Evolutionary conservation across 768 basidiomycete species (phyloP), one percentile per base, ranked within the genome.

Genomic region (Phylloporus sp.): DNA sequence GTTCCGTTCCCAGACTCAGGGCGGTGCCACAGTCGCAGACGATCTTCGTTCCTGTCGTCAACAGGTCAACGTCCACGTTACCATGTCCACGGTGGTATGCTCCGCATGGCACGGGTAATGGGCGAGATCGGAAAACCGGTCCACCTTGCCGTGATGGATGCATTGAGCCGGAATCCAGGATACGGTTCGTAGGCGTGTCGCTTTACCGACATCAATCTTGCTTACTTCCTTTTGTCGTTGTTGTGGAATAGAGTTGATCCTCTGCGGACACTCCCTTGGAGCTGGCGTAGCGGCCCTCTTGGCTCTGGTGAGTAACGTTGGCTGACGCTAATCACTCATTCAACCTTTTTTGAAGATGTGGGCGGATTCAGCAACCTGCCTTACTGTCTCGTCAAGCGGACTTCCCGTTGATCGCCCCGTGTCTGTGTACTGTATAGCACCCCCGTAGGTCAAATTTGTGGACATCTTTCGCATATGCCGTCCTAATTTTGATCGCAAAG

Each of bases 181-280:
- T 92, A 86, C 61, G 84, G 86, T 87, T 49, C 48, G 81, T 71
- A 9, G 26, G 53, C 17, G 41, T 37, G 23, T 20, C 22, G n/a
- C 21, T 49, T 18, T 33, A 15, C 33, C 26, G 36, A 6, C 27
- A 15, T 37, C 18, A 22, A 7, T 28, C 28, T n/a, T 4, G 7
- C 21, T n/a, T 20, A 29, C 17, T 49, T 42, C 26, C 37, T 42
- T 29, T 36, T 28, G 29, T 50, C 32, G 23, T 49, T 35, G 18
- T 39, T 13, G 11, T 32, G 44, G 29, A 35, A 8, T 54, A 84
- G 82, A 86, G 48, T 69, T 92, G 21, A 78, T 90, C 11, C 67
- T 92, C 32, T 86, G 84, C 54, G 90, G 90, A 23, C 90, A 92
- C 60, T 87, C 85, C 63, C 76, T 91, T 3, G 90, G 90, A 15